Evolutionary conservation across 129 eudicot genomes (phyloP).

Genomic region (Saussurea involucrata): DNA sequence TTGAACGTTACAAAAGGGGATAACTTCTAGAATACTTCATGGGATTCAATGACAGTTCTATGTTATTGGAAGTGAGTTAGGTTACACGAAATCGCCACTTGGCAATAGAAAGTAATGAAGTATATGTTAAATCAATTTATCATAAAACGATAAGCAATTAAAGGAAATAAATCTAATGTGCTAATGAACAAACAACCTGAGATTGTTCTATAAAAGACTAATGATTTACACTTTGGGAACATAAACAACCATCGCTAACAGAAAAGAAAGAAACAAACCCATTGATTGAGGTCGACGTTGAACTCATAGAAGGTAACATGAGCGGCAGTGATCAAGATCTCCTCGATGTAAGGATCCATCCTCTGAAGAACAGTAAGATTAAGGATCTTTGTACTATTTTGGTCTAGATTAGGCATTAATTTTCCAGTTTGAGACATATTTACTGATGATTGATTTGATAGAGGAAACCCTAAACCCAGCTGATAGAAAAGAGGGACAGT

Average conservation of each 20-base stretch:
- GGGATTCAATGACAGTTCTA: neutral
- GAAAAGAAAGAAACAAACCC: conserved; percentile 37
- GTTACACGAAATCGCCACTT: neutral
- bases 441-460: neutral
- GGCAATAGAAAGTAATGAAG: neutral
- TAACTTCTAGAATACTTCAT: conserved; percentile 8
- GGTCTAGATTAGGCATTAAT: conserved; percentile 70
- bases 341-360: conserved; percentile 75
- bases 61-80: neutral
- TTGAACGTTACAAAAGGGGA: neutral
- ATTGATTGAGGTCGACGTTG: conserved; percentile 69
- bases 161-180: neutral
- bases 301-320: conserved; percentile 81
- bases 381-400: conserved; percentile 63
- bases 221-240: conserved; percentile 3
- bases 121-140: neutral
- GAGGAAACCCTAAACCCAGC: conserved; percentile 36
- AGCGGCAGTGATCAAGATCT: conserved; percentile 82
- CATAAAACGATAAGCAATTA: neutral
- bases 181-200: neutral
- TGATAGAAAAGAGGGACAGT: neutral
- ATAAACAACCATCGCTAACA: neutral
- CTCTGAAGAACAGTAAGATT: conserved; percentile 85
- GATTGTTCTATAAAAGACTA: neutral
- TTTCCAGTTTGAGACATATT: conserved; percentile 48